These are phyloP conservation scores for Russula dissimulans DNA, from an alignment of 768 basidiomycete genomes.

Conservation along the genomic window DNA sequence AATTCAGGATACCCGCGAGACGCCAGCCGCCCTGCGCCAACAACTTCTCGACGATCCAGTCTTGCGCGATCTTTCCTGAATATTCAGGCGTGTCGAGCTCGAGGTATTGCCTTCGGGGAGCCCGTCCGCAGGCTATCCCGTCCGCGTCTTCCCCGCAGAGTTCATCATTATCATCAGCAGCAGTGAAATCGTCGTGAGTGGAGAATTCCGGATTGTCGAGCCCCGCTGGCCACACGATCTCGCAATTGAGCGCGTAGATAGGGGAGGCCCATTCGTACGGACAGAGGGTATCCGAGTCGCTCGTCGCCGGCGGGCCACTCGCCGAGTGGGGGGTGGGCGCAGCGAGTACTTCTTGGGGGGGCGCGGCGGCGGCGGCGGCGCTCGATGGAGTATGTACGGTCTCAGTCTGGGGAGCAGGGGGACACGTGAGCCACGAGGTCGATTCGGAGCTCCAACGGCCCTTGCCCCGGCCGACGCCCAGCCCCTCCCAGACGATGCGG, in stretches of 20 bases:
- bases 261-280: conserved; percentile 73
- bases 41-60: conserved; percentile 71
- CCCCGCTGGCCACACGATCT: conserved; percentile 67
- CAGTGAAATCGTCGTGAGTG: no score
- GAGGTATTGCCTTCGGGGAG: conserved; percentile 29
- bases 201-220: conserved; percentile 34
- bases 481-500: conserved; percentile 78
- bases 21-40: conserved; percentile 78
- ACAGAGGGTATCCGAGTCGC: conserved; percentile 54
- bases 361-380: no score
- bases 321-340: background rate
- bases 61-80: conserved; percentile 52
- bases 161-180: no score
- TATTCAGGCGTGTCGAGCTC: conserved; percentile 79
- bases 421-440: conserved; percentile 60
- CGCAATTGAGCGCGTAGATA: conserved; percentile 73
- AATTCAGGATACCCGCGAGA: conserved; percentile 77
- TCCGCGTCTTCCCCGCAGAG: no score
- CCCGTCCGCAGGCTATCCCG: no score
- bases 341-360: background rate
- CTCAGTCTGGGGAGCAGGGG: conserved; percentile 20
- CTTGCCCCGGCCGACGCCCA: conserved; percentile 33
- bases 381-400: no score
- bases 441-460: conserved; percentile 48
- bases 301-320: background rate